Conservation (phyloP, 805 yeast genomes). For the Citeromyces matritensis region DNA sequence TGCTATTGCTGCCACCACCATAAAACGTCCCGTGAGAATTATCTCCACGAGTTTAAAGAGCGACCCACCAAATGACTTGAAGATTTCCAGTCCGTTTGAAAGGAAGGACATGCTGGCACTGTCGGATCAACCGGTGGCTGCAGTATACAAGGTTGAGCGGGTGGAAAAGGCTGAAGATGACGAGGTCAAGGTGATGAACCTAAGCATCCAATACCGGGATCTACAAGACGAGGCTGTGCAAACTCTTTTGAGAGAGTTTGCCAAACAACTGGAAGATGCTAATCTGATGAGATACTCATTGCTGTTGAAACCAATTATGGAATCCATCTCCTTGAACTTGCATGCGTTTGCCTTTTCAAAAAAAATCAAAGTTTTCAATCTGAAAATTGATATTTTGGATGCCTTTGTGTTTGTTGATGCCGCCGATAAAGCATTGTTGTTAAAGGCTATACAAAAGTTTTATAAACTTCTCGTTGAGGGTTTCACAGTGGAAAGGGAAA, state of each 20-base stretch:
- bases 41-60: constrained; percentile 15
- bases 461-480: too few species aligned
- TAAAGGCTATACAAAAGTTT: too few species aligned
- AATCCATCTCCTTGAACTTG: constrained; percentile 8
- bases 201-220: constrained; percentile 31
- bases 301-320: constrained; percentile 9
- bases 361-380: neutral
- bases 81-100: constrained; percentile 14
- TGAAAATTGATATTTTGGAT: constrained; percentile 4
- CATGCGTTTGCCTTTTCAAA: constrained; percentile 12
- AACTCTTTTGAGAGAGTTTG: constrained; percentile 6
- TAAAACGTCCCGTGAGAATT: constrained; percentile 37
- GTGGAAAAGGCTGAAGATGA: constrained; percentile 8
- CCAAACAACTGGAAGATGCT: constrained; percentile 2
- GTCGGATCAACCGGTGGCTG: constrained; percentile 57
- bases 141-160: constrained; percentile 35
- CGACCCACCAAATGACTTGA: constrained; percentile 6
- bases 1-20: constrained; percentile 44
- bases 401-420: constrained; percentile 4
- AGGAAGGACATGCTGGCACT: constrained; percentile 31
- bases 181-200: constrained; percentile 23
- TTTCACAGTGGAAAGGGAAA: too few species aligned
- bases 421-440: too few species aligned
- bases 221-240: constrained; percentile 27
- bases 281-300: constrained; percentile 8